Conservation (phyloP, 2,329 filamentous ascomycete genomes). For the Beauveria medogensis region DNA sequence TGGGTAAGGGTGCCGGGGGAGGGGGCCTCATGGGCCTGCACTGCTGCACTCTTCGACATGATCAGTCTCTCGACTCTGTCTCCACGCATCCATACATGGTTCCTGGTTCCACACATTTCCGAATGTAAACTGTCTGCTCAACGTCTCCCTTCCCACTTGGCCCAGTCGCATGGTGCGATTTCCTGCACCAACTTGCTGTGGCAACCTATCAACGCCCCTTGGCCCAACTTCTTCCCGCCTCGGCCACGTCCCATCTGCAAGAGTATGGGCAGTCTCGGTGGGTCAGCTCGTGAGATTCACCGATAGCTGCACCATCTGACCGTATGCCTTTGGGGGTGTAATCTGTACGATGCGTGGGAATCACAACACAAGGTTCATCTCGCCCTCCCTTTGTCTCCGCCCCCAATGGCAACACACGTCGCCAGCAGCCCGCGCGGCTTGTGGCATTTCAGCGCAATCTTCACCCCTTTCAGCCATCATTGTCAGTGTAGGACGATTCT, state of each 20-base stretch:
- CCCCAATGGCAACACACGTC: background rate
- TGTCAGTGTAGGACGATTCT: background rate
- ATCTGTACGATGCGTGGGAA: background rate
- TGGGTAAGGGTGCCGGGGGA: conserved; percentile 10
- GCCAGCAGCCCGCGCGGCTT: background rate
- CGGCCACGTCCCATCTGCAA: conserved; percentile 6
- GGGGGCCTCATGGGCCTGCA: background rate
- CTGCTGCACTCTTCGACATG: background rate
- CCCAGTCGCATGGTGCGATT: conserved; percentile 8
- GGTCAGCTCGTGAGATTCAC: conserved; percentile 6
- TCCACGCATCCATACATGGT: background rate
- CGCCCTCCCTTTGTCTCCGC: background rate
- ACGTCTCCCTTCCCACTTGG: conserved; percentile 6
- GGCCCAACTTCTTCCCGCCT: conserved; percentile 4
- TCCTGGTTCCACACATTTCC: conserved; percentile 11
- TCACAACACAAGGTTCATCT: conserved; percentile 4
- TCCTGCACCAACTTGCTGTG: background rate
- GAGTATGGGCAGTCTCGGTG: background rate
- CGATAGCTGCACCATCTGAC: conserved; percentile 5
- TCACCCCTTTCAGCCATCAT: background rate
- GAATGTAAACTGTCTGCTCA: conserved; percentile 5
- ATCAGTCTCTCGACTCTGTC: background rate
- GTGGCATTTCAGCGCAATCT: background rate
- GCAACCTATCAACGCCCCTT: conserved; percentile 9
- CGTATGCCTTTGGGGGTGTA: background rate